A percentile compares a stretch with the other conserved stretches of the same genome.
Evolutionary conservation across 1,139 yeast species (phyloP).

Genomic region (Taphrina betulina): DNA sequence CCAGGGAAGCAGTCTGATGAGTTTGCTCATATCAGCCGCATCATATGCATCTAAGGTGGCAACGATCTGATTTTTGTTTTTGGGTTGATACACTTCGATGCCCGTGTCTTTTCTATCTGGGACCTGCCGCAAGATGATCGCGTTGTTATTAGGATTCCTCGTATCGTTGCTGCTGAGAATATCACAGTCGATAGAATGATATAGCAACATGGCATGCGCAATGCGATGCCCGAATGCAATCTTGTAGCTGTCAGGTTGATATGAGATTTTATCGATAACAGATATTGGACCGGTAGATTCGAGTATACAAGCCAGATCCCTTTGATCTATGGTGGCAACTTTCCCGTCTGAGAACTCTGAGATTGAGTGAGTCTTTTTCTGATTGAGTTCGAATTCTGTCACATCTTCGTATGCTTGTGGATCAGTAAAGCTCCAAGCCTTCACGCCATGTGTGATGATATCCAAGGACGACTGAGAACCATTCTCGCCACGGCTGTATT

Average conservation of each 20-base stretch:
- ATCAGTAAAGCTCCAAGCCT: background rate
- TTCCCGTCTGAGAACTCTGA: background rate
- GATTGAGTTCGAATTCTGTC: background rate
- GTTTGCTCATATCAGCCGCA: background rate
- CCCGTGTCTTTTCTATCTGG: background rate
- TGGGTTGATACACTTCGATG: background rate
- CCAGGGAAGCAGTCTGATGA: constrained; percentile 10
- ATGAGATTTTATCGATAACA: background rate
- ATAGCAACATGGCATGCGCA: background rate
- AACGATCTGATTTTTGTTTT: background rate
- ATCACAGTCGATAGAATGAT: background rate
- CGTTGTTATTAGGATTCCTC: background rate
- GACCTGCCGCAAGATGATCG: background rate
- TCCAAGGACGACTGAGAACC: background rate
- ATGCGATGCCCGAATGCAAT: background rate
- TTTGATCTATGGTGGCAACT: background rate
- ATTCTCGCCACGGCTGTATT: background rate
- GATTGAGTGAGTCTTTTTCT: background rate
- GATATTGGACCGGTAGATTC: background rate
- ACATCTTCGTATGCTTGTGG: background rate
- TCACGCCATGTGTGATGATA: background rate
- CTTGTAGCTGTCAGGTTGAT: no score
- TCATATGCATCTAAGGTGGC: background rate
- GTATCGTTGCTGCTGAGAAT: background rate
- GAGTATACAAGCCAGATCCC: background rate